Percentiles rank a stretch among this genome's conserved stretches.
Evolutionary conservation across 352 stramenopile species (phyloP).

Genomic region (Globisporangium uncinulatum): DNA sequence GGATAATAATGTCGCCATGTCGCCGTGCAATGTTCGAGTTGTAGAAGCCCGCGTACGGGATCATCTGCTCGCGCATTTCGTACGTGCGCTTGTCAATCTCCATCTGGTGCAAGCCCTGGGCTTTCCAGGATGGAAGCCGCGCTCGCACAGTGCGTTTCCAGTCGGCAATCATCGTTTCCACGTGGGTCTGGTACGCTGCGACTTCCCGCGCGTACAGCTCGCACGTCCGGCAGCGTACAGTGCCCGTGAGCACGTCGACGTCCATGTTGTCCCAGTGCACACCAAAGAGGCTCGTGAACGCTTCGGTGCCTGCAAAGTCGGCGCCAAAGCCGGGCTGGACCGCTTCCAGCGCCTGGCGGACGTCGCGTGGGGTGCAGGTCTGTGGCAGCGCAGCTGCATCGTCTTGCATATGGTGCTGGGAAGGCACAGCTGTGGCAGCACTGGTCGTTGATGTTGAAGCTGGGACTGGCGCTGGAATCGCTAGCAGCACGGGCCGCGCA

Average conservation of each 20-base stretch:
- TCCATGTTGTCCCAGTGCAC: constrained; percentile 62
- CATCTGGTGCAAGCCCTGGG: constrained; percentile 49
- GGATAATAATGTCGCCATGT: constrained; percentile 55
- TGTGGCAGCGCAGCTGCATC: too few species aligned
- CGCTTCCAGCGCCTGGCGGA: constrained; percentile 6
- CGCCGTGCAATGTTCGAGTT: constrained; percentile 46
- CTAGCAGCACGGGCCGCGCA: constrained; percentile 39
- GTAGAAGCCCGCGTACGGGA: constrained; percentile 50
- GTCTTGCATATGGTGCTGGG: too few species aligned
- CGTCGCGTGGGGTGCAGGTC: neutral
- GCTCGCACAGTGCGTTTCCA: constrained; percentile 35
- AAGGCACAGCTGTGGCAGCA: too few species aligned
- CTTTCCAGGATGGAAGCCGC: constrained; percentile 35
- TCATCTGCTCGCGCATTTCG: constrained; percentile 53
- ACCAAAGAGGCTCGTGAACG: constrained; percentile 44
- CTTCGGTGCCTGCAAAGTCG: constrained; percentile 11
- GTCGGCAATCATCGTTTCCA: constrained; percentile 31
- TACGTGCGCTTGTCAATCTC: constrained; percentile 53
- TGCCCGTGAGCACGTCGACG: constrained; percentile 22
- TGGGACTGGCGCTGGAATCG: neutral
- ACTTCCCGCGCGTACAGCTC: constrained; percentile 44
- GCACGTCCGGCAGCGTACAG: constrained; percentile 29
- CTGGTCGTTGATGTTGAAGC: too few species aligned
- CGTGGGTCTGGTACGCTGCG: constrained; percentile 35
- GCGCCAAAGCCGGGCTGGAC: constrained; percentile 11